Percentiles rank a stretch among this genome's conserved stretches.
These are phyloP conservation scores for Endocarpon pusillum DNA, from an alignment of 495 filamentous ascomycete genomes.

Conservation along the genomic window DNA sequence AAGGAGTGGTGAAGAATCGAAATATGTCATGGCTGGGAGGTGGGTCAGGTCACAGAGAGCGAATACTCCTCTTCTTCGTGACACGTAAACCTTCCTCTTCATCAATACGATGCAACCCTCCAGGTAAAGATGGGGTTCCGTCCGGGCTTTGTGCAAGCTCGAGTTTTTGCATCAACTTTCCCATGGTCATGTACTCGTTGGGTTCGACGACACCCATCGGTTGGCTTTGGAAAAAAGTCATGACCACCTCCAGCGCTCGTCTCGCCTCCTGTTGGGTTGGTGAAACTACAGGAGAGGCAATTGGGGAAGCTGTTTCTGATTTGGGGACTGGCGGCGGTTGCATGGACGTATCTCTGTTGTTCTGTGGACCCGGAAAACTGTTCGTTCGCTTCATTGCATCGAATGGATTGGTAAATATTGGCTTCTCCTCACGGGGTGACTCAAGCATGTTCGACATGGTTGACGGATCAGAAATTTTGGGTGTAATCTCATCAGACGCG, in stretches of 20 bases:
- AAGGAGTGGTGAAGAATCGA: no score
- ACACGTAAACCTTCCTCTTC: conserved; percentile 23
- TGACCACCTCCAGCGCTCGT: conserved; percentile 66
- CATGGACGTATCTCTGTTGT: conserved; percentile 21
- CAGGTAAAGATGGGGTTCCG: conserved; percentile 35
- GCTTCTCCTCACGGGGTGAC: conserved; percentile 44
- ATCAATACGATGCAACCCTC: conserved; percentile 51
- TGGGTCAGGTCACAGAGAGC: conserved; percentile 23
- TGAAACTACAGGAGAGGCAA: conserved; percentile 27
- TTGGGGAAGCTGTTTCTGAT: conserved; percentile 22
- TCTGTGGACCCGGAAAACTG: conserved; percentile 28
- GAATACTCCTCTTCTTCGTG: conserved; percentile 38
- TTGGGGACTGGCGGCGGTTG: conserved; percentile 24
- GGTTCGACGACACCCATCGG: conserved; percentile 53
- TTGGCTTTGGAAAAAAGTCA: conserved; percentile 68
- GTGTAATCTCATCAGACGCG: conserved; percentile 45
- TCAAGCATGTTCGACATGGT: conserved; percentile 41
- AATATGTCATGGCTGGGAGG: no score
- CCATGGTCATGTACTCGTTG: conserved; percentile 67
- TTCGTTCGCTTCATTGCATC: conserved; percentile 27
- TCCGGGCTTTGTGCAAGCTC: conserved; percentile 44
- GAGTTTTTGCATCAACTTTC: conserved; percentile 79
- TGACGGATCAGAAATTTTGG: conserved; percentile 39
- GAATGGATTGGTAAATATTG: conserved; percentile 7
- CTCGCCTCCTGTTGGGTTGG: conserved; percentile 84